Evolutionary conservation across 768 basidiomycete genomes (phyloP).

Genomic region (Suillus placidus): DNA sequence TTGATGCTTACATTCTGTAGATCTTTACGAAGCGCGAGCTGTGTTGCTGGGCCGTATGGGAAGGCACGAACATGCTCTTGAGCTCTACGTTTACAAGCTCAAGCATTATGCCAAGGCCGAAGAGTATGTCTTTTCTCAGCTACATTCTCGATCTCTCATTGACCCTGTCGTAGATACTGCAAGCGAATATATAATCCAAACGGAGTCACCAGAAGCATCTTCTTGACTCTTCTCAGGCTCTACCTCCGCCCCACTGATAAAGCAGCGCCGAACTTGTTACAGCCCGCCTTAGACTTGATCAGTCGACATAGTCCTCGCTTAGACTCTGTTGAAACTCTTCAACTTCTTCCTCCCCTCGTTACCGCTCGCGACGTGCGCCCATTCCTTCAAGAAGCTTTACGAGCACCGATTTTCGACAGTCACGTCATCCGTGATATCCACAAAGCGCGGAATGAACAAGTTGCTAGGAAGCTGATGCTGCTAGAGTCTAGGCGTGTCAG

Average conservation of each 20-base stretch:
- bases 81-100: constrained; percentile 89
- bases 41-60: constrained; percentile 88
- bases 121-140: constrained; percentile 53
- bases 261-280: constrained; percentile 58
- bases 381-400: constrained; percentile 74
- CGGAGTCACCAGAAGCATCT: constrained; percentile 63
- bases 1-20: constrained; percentile 39
- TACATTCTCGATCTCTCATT: neutral
- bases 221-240: constrained; percentile 81
- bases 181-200: constrained; percentile 71
- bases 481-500: constrained; percentile 84
- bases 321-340: constrained; percentile 79
- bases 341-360: constrained; percentile 89
- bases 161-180: constrained; percentile 70
- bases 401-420: constrained; percentile 69
- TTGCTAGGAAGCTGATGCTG: constrained; percentile 70
- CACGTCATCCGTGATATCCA: constrained; percentile 69
- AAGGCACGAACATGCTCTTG: constrained; percentile 92
- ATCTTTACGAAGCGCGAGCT: constrained; percentile 89
- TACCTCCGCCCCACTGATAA: constrained; percentile 77
- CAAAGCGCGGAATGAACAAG: constrained; percentile 77
- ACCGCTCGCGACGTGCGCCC: constrained; percentile 76
- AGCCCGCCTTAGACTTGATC: constrained; percentile 87
- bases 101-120: constrained; percentile 87
- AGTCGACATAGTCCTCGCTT: constrained; percentile 81